phyloP scores from a whole-genome alignment of 2,329 filamentous ascomycete genomes.

The Cordyceps cicadae region DNA sequence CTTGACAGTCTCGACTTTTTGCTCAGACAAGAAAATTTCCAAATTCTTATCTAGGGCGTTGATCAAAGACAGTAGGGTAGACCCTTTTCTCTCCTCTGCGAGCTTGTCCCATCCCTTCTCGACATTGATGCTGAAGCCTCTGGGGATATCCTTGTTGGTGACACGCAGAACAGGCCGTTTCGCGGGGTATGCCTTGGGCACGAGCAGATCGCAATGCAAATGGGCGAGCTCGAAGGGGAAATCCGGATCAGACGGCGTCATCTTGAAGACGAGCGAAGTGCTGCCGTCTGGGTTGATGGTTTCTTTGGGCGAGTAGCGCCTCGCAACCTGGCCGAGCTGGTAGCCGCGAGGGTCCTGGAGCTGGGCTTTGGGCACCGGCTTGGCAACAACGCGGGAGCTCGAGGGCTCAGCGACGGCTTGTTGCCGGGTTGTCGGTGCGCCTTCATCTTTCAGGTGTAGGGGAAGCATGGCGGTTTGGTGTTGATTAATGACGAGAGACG shows the following conservation, averaged over 20 bases:
- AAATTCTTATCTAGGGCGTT: conserved; percentile 66
- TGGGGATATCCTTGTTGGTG: conserved; percentile 59
- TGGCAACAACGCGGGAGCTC: conserved; percentile 46
- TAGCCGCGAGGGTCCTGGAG: conserved; percentile 61
- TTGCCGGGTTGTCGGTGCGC: conserved; percentile 25
- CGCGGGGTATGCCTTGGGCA: conserved; percentile 57
- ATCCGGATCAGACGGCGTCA: conserved; percentile 71
- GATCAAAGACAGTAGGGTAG: conserved; percentile 57
- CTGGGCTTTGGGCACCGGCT: conserved; percentile 58
- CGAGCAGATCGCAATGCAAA: conserved; percentile 57
- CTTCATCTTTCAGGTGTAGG: conserved; percentile 22
- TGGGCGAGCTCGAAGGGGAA: conserved; percentile 70
- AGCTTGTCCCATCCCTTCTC: conserved; percentile 65
- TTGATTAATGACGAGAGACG: conserved; percentile 3
- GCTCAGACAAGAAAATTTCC: conserved; percentile 59
- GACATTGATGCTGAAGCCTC: conserved; percentile 67
- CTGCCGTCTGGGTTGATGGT: conserved; percentile 36
- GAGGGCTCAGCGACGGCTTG: conserved; percentile 40
- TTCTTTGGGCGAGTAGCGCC: conserved; percentile 51
- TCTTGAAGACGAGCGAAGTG: conserved; percentile 53
- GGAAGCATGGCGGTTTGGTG: conserved; percentile 29
- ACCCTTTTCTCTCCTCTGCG: conserved; percentile 42
- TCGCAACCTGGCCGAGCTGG: conserved; percentile 64
- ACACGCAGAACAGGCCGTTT: conserved; percentile 52
- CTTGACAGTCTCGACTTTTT: conserved; percentile 66